Base-by-base conservation (phyloP, 139 green algal species). In the Ettlia oleoabundans region DNA sequence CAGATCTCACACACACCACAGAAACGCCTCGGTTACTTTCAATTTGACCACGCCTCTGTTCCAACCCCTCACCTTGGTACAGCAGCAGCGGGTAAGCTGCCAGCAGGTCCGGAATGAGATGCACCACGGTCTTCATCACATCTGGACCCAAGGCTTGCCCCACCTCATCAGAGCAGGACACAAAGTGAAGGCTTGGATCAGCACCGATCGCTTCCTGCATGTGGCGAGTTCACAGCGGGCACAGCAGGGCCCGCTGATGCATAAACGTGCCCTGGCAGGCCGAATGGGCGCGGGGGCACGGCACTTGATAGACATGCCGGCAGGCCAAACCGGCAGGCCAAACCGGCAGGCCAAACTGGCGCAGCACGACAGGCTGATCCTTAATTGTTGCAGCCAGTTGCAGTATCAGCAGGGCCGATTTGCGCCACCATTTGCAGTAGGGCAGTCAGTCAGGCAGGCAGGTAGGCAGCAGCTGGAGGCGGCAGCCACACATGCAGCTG, bases 101-200 rank as follows among this genome's bases (percentile, higher is more conserved):
- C 65, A 95, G 84, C 15, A 95, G 62, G 78, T 92, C 91, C 4
- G 90, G 88, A 19, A 95, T 26, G 38, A 94, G 87, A 9, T 75
- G 32, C 75, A 75, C 86, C 1, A 88, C 86, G 61, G 69, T 90
- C 51, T 86, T 84, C 92, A 95, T 95, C 4, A 85, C 87, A 68
- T 95, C 92, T 2, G 85, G 83, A 0, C 71, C 76, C 87, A 95
- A 88, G 1, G 55, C 82, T 0, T 55, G 22, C 4, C 74, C 74
- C 15, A 95, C 90, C 2, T 55, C 42, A 1, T 74, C 47, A 1
- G 80, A 90, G 86, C 92, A 95, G 70, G 70, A 81, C 58, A 80
- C 82, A 65, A 83, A 89, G 1, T 18, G 61, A 18, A 74, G 35
- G n/a, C 75, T 28, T 3, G 70, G 41, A 1, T 84, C 33, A 1